Evolutionary conservation across 306 rosid genomes (phyloP).

Genomic region (Adenanthera pavonina): DNA sequence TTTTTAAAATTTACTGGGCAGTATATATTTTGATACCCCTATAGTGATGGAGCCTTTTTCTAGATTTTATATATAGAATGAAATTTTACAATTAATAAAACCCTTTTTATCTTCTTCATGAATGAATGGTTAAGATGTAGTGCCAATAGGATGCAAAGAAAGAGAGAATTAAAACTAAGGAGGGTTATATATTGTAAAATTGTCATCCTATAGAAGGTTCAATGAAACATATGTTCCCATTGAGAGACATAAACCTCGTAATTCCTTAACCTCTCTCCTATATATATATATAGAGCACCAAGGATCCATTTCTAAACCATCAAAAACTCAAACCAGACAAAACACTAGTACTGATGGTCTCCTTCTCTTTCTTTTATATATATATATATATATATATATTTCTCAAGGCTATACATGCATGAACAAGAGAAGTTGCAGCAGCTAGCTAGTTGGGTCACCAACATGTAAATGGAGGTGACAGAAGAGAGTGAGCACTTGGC

Average conservation of each 20-base stretch:
- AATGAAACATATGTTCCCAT: not conserved
- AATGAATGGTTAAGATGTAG: not conserved
- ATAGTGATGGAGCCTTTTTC: no score
- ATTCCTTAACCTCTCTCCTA: not conserved
- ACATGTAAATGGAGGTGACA: slow-evolving; percentile 48
- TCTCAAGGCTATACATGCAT: not conserved
- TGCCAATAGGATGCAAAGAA: not conserved
- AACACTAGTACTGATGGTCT: not conserved
- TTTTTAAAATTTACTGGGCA: no score
- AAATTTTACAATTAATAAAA: no score
- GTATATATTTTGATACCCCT: no score
- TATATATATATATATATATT: not conserved
- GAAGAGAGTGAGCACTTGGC: slow-evolving; percentile 69
- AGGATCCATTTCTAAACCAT: not conserved
- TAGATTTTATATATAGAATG: no score
- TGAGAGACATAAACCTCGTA: not conserved
- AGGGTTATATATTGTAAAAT: not conserved
- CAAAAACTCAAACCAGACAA: not conserved
- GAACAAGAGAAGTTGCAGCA: not conserved
- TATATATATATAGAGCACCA: not conserved
- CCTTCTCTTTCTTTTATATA: not conserved
- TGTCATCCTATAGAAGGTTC: not conserved
- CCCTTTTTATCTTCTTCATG: not conserved
- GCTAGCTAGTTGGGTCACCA: not conserved
- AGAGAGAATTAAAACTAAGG: not conserved